Evolutionary conservation across 176 grass and related monocot species (phyloP).

Genomic region (Phoenix dactylifera): DNA sequence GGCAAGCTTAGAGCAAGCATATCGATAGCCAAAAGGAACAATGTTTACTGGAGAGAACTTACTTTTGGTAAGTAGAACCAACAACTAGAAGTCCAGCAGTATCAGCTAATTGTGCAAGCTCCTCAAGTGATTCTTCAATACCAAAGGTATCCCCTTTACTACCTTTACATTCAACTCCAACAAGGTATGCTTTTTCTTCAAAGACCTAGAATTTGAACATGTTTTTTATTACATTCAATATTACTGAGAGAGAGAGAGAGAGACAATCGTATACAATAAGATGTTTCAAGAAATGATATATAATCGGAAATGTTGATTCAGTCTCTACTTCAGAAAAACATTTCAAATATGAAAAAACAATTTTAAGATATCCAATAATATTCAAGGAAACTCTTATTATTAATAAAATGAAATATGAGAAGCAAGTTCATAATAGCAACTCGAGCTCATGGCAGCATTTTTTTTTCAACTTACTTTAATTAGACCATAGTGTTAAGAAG

Average conservation of each 20-base stretch:
- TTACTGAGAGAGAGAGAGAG: background rate
- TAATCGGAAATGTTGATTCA: background rate
- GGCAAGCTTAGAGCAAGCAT: too few relatives aligned
- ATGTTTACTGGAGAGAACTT: constrained; percentile 9
- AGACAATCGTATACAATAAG: too few relatives aligned
- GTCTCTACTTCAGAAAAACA: background rate
- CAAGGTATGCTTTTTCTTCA: constrained; percentile 72
- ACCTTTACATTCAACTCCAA: constrained; percentile 76
- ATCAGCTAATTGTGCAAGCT: constrained; percentile 80
- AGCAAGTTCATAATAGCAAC: too few relatives aligned
- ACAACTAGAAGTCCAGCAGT: constrained; percentile 67
- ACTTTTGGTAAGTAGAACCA: constrained; percentile 85
- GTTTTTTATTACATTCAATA: constrained; percentile 1
- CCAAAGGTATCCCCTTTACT: constrained; percentile 42
- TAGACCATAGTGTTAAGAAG: too few relatives aligned
- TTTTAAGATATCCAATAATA: too few relatives aligned
- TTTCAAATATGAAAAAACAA: too few relatives aligned
- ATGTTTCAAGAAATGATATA: background rate
- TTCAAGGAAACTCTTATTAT: too few relatives aligned
- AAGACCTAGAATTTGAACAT: constrained; percentile 48
- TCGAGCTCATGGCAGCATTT: too few relatives aligned
- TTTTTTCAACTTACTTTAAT: too few relatives aligned
- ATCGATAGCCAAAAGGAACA: too few relatives aligned
- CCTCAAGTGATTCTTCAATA: constrained; percentile 81
- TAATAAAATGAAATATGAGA: too few relatives aligned